phyloP scores from a whole-genome alignment of 2,329 filamentous ascomycete species.

The Aspergillus neoniger region DNA sequence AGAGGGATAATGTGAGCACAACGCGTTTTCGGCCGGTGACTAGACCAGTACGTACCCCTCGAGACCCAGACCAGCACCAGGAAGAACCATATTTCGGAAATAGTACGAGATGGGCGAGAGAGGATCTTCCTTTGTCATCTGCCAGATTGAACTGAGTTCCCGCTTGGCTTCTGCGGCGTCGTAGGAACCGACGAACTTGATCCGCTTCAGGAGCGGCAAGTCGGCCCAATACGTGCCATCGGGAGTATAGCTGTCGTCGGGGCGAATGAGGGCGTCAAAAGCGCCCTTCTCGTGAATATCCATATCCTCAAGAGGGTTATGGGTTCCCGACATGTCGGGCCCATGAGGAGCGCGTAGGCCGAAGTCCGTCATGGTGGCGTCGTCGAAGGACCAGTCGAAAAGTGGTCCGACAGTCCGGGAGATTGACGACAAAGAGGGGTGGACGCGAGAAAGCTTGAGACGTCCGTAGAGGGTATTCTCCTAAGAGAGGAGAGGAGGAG shows the following conservation, averaged over 20 bases:
- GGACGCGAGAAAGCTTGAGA: slow-evolving; percentile 11
- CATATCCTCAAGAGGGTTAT: slow-evolving; percentile 54
- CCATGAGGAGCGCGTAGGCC: slow-evolving; percentile 50
- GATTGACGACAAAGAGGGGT: not conserved
- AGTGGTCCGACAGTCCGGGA: slow-evolving; percentile 3
- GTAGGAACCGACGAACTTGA: slow-evolving; percentile 73
- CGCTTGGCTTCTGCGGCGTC: slow-evolving; percentile 68
- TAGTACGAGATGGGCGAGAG: slow-evolving; percentile 83
- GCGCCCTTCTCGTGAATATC: slow-evolving; percentile 60
- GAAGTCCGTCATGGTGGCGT: slow-evolving; percentile 38
- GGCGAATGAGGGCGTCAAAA: slow-evolving; percentile 79
- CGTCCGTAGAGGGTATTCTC: slow-evolving; percentile 11
- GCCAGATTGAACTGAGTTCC: slow-evolving; percentile 68
- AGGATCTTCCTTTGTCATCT: slow-evolving; percentile 84
- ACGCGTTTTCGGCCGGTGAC: not conserved
- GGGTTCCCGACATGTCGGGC: slow-evolving; percentile 49
- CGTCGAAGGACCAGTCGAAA: slow-evolving; percentile 13
- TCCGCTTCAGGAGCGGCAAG: slow-evolving; percentile 67
- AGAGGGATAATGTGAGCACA: not conserved
- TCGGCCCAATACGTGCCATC: slow-evolving; percentile 94
- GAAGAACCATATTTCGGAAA: slow-evolving; percentile 85
- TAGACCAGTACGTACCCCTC: slow-evolving; percentile 62
- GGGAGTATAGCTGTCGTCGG: slow-evolving; percentile 81
- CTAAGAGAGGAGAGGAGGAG: not conserved
- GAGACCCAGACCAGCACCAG: slow-evolving; percentile 85